Conservation (phyloP, 306 rosid genomes). For the Quercus berberidifolia region DNA sequence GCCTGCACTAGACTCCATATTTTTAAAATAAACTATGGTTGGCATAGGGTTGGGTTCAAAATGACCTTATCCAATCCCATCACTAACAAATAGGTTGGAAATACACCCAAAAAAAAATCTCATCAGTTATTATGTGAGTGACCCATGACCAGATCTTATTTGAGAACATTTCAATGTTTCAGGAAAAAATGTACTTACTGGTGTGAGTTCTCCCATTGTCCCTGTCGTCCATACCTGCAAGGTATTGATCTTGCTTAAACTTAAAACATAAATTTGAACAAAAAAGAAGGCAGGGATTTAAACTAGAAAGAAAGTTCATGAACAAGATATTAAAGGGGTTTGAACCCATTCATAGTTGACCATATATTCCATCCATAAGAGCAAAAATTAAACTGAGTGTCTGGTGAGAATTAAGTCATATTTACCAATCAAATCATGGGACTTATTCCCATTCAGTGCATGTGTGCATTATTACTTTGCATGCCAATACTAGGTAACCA, state of each 20-base stretch:
- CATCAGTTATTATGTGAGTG: neutral
- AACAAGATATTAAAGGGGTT: neutral
- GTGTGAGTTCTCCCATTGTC: conserved; percentile 90
- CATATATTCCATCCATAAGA: neutral
- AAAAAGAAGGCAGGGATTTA: neutral
- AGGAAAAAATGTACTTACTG: conserved; percentile 43
- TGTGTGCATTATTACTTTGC: neutral
- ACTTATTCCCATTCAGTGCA: neutral
- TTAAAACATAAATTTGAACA: conserved; percentile 11
- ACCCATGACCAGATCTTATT: neutral
- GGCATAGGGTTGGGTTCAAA: neutral
- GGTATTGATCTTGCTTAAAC: conserved; percentile 13
- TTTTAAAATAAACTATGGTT: neutral
- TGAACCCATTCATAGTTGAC: neutral
- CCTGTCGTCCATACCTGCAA: conserved; percentile 89
- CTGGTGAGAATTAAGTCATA: neutral
- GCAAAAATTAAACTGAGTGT: neutral
- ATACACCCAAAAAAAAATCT: neutral
- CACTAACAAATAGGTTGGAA: neutral
- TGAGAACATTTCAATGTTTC: neutral
- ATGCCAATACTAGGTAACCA: neutral
- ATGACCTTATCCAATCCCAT: neutral
- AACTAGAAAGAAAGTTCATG: neutral
- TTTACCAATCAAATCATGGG: neutral
- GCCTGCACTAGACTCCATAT: neutral